Evolutionary conservation across 441 rosid species (phyloP).

Genomic region (Geranium incanum): DNA sequence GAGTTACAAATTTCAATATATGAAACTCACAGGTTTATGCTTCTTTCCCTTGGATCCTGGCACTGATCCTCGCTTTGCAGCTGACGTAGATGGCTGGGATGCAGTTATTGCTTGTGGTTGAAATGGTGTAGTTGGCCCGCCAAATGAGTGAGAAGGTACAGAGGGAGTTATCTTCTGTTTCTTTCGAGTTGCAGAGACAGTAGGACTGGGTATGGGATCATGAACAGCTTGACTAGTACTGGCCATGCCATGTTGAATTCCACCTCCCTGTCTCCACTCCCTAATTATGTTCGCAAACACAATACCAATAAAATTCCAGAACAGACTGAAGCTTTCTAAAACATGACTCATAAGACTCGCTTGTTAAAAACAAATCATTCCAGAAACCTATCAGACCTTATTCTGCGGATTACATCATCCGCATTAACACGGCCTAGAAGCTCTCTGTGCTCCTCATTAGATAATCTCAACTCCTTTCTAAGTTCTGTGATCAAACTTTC

Average conservation of each 20-base stretch:
- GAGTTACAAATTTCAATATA: not conserved
- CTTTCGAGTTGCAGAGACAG: slow-evolving; percentile 88
- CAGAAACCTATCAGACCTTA: slow-evolving; percentile 49
- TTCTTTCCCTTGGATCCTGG: slow-evolving; percentile 74
- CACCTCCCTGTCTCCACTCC: slow-evolving; percentile 87
- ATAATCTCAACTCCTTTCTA: slow-evolving; percentile 88
- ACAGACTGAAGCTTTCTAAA: slow-evolving; percentile 18
- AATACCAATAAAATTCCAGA: slow-evolving; percentile 21
- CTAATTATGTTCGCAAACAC: slow-evolving; percentile 36
- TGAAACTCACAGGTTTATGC: slow-evolving; percentile 70
- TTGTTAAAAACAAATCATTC: not conserved
- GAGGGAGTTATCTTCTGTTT: slow-evolving; percentile 80
- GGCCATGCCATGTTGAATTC: slow-evolving; percentile 57
- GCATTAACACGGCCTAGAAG: slow-evolving; percentile 76
- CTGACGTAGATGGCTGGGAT: slow-evolving; percentile 68
- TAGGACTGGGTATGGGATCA: slow-evolving; percentile 73
- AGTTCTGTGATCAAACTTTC: slow-evolving; percentile 95
- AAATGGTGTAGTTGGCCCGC: slow-evolving; percentile 75
- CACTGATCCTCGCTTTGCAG: slow-evolving; percentile 67
- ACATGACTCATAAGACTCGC: slow-evolving; percentile 11
- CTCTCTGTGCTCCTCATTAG: slow-evolving; percentile 95
- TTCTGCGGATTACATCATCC: slow-evolving; percentile 73
- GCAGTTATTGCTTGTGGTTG: slow-evolving; percentile 31
- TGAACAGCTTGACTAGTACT: slow-evolving; percentile 59
- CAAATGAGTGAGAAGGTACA: slow-evolving; percentile 69